These are phyloP conservation scores for Magnusiomyces fungicola DNA, from an alignment of 1,139 yeast species.

Conservation along the genomic window DNA sequence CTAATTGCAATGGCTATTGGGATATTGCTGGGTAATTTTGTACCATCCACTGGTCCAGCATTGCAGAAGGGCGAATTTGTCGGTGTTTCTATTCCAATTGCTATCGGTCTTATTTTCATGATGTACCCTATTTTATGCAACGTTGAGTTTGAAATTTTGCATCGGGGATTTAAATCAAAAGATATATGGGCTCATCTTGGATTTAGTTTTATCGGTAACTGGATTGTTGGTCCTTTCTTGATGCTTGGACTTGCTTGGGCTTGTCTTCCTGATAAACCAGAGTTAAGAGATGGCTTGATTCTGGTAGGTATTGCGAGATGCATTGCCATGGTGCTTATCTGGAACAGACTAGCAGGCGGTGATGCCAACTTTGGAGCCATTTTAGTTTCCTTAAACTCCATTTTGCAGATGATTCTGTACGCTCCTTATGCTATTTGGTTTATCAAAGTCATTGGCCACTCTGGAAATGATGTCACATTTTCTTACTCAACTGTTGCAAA, in stretches of 20 bases:
- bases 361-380: slow-evolving; percentile 47
- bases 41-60: slow-evolving; percentile 22
- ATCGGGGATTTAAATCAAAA: slow-evolving; percentile 23
- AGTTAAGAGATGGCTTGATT: slow-evolving; percentile 47
- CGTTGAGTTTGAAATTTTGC: slow-evolving; percentile 43
- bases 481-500: slow-evolving; percentile 42
- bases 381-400: slow-evolving; percentile 45
- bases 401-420: slow-evolving; percentile 47
- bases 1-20: slow-evolving; percentile 29
- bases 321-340: slow-evolving; percentile 57
- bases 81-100: slow-evolving; percentile 40
- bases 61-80: slow-evolving; percentile 25
- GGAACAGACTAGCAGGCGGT: slow-evolving; percentile 54
- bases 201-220: slow-evolving; percentile 43
- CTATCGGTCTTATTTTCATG: slow-evolving; percentile 49
- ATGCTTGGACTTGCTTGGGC: slow-evolving; percentile 54
- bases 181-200: slow-evolving; percentile 33
- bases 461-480: slow-evolving; percentile 21
- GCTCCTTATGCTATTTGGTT: slow-evolving; percentile 49
- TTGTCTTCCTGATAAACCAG: slow-evolving; percentile 42
- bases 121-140: slow-evolving; percentile 54
- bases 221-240: slow-evolving; percentile 51
- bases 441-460: slow-evolving; percentile 20
- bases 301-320: slow-evolving; percentile 57
- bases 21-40: slow-evolving; percentile 28